Base-by-base conservation (phyloP, 2,329 filamentous ascomycete genomes). In the Pleurostoma richardsiae region DNA sequence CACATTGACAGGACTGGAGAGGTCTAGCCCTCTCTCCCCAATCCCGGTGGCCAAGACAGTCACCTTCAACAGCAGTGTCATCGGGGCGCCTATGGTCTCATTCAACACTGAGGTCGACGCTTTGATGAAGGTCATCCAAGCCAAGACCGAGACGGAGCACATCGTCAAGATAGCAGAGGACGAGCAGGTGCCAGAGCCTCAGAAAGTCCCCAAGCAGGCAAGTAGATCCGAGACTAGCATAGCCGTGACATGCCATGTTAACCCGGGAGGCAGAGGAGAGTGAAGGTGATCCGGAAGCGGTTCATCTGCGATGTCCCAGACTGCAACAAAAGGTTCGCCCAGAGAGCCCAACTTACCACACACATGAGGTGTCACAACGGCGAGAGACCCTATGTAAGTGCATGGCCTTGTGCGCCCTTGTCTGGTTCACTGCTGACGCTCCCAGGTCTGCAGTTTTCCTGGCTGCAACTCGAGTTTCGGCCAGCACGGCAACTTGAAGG, bases 341-440 rank as follows among this genome's bases (percentile, higher is more conserved):
- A 97, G 62, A 95, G 92, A 69, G 96, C 91, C 1, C 92, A 97
- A 58, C 77, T 96, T 8, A 87, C 94, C 51, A 96, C 95, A 42
- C 94, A 99, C 64, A 83, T 81, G 41, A 80, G 91, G 53, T 85
- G 87, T 4, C 94, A 99, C 66, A 96, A 89, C 3, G 94, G 94
- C 11, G 83, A 87, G 45, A 94, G 90, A 63, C 92, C 92, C 50
- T 96, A 92, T 63, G 86, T 95, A 72, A 74, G 88, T 73, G 40
- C 3, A 41, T 7, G 8, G 44, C 45, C 6, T 51, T 39, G 30
- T 27, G 30, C 55, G 48, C 46, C 45, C 40, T 29, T 5, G n/a
- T 42, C 30, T n/a, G 30, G 4, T 49, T 52, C 19, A 19, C 19
- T 19, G 19, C 19, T 19, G 19, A 19, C 19, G 19, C 19, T 19